These are phyloP conservation scores for Podila epigama DNA, from an alignment of 192 early-diverging fungal species.

Conservation along the genomic window DNA sequence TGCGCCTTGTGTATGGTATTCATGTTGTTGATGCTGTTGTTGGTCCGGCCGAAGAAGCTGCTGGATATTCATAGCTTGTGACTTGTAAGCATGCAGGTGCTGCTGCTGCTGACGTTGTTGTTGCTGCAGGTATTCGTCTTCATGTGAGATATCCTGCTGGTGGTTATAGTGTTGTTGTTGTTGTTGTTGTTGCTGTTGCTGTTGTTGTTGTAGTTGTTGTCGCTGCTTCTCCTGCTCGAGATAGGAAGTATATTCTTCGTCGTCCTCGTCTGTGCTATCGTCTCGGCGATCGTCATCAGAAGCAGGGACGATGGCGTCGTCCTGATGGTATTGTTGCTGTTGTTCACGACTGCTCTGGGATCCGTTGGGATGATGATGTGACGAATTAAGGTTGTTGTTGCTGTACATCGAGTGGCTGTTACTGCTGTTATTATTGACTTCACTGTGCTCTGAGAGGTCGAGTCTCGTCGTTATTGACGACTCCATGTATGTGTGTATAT, in stretches of 20 bases:
- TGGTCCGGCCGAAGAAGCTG: slow-evolving; percentile 36
- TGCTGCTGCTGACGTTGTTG: slow-evolving; percentile 36
- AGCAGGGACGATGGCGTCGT: neutral
- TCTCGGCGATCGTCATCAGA: neutral
- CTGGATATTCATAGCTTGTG: slow-evolving; percentile 49
- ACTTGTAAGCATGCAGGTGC: slow-evolving; percentile 33
- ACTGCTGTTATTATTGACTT: too few relatives aligned
- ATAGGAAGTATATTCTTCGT: neutral
- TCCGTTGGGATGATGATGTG: slow-evolving; percentile 2
- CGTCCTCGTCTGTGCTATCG: slow-evolving; percentile 1
- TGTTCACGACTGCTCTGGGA: slow-evolving; percentile 1
- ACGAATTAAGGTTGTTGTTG: neutral
- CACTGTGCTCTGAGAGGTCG: neutral
- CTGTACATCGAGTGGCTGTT: neutral
- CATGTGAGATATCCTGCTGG: neutral
- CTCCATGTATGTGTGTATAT: neutral
- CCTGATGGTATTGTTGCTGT: neutral
- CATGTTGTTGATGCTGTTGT: slow-evolving; percentile 18
- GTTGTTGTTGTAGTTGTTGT: slow-evolving; percentile 14
- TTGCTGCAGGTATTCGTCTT: neutral
- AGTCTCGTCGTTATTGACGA: neutral
- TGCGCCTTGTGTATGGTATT: too few relatives aligned
- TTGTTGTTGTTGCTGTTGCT: slow-evolving; percentile 10
- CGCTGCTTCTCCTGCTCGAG: slow-evolving; percentile 16
- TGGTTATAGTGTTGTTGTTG: slow-evolving; percentile 27